These are phyloP conservation scores for Mrakia blollopis DNA, from an alignment of 768 basidiomycete genomes.

Conservation along the genomic window DNA sequence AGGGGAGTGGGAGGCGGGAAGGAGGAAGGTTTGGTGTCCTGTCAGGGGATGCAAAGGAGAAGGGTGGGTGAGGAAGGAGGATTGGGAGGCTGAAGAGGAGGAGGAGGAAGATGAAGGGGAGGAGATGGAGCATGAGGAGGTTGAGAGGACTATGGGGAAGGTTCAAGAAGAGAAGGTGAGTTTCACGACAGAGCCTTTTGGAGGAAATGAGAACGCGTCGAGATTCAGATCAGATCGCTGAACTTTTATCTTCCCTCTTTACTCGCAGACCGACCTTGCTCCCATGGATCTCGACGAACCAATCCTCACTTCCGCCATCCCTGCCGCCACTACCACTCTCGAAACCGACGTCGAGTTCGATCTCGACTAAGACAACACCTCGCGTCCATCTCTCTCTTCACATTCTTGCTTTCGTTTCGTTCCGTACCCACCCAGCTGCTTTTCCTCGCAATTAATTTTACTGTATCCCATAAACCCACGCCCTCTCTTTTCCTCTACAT, in stretches of 20 bases:
- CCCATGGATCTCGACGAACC: slow-evolving; percentile 10
- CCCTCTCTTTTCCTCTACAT: too few species aligned
- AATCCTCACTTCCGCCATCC: neutral
- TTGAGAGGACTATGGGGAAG: neutral
- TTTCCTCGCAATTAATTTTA: too few species aligned
- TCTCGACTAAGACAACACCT: neutral
- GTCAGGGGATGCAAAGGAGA: slow-evolving; percentile 20
- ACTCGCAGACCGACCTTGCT: neutral
- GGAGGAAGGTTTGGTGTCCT: slow-evolving; percentile 16
- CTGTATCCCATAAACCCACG: neutral
- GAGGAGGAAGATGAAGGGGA: neutral
- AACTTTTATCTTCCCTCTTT: neutral
- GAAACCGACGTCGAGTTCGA: neutral
- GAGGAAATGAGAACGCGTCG: neutral
- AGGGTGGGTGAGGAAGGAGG: slow-evolving; percentile 17
- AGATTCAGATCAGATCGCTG: neutral
- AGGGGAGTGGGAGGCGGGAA: neutral
- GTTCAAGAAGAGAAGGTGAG: neutral
- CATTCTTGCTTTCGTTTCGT: too few species aligned
- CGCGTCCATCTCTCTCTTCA: neutral
- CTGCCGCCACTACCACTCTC: neutral
- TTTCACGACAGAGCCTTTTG: neutral
- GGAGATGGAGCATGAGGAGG: slow-evolving; percentile 2
- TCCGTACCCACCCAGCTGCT: too few species aligned
- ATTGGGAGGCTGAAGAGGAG: slow-evolving; percentile 21